Base-by-base conservation (phyloP, 352 stramenopile species). In the Globisporangium alternatum region DNA sequence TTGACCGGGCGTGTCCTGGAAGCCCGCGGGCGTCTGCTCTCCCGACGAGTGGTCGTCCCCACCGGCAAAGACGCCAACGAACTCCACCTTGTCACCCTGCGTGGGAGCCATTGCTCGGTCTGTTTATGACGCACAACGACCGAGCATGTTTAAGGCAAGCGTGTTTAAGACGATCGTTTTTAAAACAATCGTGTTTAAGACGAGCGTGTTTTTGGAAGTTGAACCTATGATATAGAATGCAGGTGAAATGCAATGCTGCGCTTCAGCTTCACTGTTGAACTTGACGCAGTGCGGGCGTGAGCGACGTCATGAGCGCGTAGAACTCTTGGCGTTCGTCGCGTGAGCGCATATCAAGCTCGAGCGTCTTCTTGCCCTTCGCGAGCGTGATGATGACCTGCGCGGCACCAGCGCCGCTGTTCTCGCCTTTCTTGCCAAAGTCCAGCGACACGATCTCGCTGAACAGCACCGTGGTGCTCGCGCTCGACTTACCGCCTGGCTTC, bases 1-100 rank as follows among this genome's bases (percentile, higher is more conserved):
- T 25, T 78, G 69, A 1, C 70, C 65, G 15, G 76, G 76, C 13
- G 79, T 81, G 60, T 91, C 78, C 47, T 83, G 79, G 64, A 89
- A 87, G 30, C 82, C 84, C 31, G 73, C 70, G 39, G 78, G 78
- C 19, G 84, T 93, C 25, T 91, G 70, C 35, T 85, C 76, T 1
- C 75, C 77, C 9, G 65, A 74, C 5, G 65, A 74, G 25, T 73
- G 70, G n/a, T 72, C 63, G 19, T 69, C 67, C 31, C 70, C 71
- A 33, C 44, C 60, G 9, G 53, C 65, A 51, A 81, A 86, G 25
- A 72, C 71, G 64, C 67, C 67, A 12, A 75, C 64, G 47, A 79
- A 76, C 49, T 71, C 53, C 35, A 68, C 54, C 28, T 28, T 37
- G n/a, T 52, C 35, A 30, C n/a, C 45, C 51, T 51, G 44, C 28